Conservation (phyloP, 345 rosid genomes). For the Melaleuca quinquenervia region DNA sequence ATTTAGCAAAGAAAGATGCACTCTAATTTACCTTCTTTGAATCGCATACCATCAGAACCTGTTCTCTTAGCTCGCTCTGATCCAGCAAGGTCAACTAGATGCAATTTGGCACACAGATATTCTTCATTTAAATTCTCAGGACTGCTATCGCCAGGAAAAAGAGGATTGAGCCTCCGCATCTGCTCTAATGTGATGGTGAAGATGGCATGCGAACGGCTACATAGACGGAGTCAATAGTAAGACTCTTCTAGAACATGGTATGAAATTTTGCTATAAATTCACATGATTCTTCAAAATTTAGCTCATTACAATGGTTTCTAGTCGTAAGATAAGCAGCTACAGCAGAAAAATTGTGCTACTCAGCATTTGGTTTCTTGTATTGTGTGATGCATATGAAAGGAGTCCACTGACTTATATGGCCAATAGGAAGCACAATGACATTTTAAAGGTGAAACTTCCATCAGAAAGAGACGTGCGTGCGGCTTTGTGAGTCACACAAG, state of each 20-base stretch:
- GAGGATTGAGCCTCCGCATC: constrained; percentile 66
- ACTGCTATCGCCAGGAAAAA: constrained; percentile 38
- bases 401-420: neutral
- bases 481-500: neutral
- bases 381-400: neutral
- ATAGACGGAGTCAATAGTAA: constrained; percentile 5
- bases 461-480: neutral
- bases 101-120: constrained; percentile 94
- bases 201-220: constrained; percentile 98
- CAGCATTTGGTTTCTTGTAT: neutral
- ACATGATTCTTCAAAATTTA: neutral
- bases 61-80: constrained; percentile 98
- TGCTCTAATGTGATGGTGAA: constrained; percentile 96
- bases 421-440: neutral
- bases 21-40: constrained; percentile 75
- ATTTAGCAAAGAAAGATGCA: neutral
- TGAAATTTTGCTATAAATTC: neutral
- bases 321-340: neutral
- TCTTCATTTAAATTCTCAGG: constrained; percentile 70
- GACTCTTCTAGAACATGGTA: neutral
- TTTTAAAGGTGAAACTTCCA: neutral
- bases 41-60: constrained; percentile 93
- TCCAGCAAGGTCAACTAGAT: constrained; percentile 98
- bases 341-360: neutral
- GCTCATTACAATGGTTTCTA: neutral